Evolutionary conservation across 2,329 filamentous ascomycete species (phyloP).

Genomic region (Fusarium zealandicum): DNA sequence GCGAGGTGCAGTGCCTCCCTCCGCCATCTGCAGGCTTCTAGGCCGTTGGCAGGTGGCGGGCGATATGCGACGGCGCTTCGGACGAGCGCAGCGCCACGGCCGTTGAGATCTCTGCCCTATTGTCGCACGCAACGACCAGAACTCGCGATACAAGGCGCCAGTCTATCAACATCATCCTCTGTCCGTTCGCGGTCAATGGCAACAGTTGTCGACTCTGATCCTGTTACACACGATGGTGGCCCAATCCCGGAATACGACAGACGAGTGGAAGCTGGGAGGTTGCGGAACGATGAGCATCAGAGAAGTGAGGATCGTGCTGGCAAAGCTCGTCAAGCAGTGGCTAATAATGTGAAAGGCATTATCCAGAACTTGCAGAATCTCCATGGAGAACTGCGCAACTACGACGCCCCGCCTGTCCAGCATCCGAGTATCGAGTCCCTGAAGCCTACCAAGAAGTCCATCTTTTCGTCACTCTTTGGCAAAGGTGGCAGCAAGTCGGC

Average conservation of each 20-base stretch:
- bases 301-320: constrained; percentile 62
- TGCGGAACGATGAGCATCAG: constrained; percentile 91
- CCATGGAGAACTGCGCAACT: constrained; percentile 79
- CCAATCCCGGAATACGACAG: constrained; percentile 89
- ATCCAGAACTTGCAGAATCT: constrained; percentile 89
- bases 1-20: constrained; percentile 28
- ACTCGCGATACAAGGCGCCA: constrained; percentile 1
- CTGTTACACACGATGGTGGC: constrained; percentile 56
- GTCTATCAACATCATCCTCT: constrained; percentile 14
- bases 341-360: constrained; percentile 65
- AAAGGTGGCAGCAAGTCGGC: constrained; percentile 49
- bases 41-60: constrained; percentile 21
- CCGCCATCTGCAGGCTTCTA: constrained; percentile 21
- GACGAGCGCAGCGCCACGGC: constrained; percentile 30
- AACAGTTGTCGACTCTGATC: constrained; percentile 38
- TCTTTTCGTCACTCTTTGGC: constrained; percentile 70
- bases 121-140: constrained; percentile 10
- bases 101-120: constrained; percentile 7
- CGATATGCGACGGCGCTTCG: constrained; percentile 33
- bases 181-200: constrained; percentile 39
- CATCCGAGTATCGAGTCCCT: constrained; percentile 79
- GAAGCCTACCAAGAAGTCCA: constrained; percentile 60
- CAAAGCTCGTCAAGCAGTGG: background rate
- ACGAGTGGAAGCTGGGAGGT: constrained; percentile 73
- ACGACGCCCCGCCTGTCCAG: constrained; percentile 75